Evolutionary conservation across 768 basidiomycete species (phyloP).

Genomic region (Tricholoma bakamatsutake): DNA sequence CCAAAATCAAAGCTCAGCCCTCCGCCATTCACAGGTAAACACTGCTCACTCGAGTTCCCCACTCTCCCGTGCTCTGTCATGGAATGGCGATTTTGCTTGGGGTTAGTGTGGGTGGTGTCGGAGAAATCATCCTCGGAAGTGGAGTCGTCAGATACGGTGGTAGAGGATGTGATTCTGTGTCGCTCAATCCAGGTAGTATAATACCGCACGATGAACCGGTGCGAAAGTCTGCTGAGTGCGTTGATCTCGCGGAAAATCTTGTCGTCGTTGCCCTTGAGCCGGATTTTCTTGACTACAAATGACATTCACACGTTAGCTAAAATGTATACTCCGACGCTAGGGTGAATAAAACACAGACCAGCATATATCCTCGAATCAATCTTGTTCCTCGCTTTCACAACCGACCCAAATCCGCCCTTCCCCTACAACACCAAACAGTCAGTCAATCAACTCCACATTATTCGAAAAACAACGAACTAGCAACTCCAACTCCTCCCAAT

Average conservation of each 20-base stretch:
- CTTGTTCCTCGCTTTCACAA: slow-evolving; percentile 89
- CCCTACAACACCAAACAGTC: slow-evolving; percentile 41
- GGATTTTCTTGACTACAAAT: slow-evolving; percentile 78
- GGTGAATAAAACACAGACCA: slow-evolving; percentile 46
- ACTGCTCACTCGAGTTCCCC: slow-evolving; percentile 21
- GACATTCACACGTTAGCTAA: no score
- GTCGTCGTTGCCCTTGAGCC: slow-evolving; percentile 74
- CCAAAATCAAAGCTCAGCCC: slow-evolving; percentile 63
- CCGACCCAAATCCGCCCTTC: slow-evolving; percentile 88
- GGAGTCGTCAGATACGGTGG: slow-evolving; percentile 51
- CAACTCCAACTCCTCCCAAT: slow-evolving; percentile 91
- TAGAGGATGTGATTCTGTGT: slow-evolving; percentile 29
- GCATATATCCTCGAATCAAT: slow-evolving; percentile 84
- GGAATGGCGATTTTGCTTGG: neutral
- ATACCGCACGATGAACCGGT: slow-evolving; percentile 89
- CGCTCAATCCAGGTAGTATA: slow-evolving; percentile 89
- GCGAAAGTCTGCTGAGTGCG: slow-evolving; percentile 79
- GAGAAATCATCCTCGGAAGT: slow-evolving; percentile 27
- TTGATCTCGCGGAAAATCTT: slow-evolving; percentile 92
- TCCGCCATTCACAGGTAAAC: slow-evolving; percentile 40
- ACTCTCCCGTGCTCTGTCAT: neutral
- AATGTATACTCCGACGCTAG: no score
- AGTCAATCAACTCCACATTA: neutral
- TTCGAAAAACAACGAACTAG: slow-evolving; percentile 38
- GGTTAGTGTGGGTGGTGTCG: neutral